phyloP scores from a whole-genome alignment of 345 rosid genomes.

The Excoecaria cochinchinensis region DNA sequence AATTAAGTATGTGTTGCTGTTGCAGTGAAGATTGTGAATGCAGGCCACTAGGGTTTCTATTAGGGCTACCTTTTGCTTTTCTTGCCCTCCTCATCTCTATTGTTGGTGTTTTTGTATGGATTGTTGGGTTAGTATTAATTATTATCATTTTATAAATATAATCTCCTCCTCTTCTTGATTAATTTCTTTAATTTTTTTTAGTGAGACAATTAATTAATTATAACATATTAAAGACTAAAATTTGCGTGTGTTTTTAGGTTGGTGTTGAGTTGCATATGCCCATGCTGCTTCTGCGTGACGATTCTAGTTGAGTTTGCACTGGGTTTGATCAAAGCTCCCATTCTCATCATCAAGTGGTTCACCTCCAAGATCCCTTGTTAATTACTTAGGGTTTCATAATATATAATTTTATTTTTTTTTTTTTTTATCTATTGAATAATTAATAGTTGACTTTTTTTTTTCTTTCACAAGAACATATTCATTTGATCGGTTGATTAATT shows the following conservation, averaged over 20 bases:
- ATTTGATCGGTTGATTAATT: too few relatives aligned
- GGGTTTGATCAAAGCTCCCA: conserved; percentile 61
- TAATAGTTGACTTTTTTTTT: too few relatives aligned
- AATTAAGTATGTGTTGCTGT: conserved; percentile 35
- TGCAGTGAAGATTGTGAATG: conserved; percentile 56
- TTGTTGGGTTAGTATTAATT: conserved; percentile 55
- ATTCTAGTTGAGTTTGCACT: conserved; percentile 59
- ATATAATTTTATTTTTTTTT: too few relatives aligned
- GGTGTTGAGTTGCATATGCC: conserved; percentile 60
- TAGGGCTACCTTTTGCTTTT: conserved; percentile 87
- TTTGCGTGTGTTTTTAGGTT: conserved; percentile 42
- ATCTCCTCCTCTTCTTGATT: neutral
- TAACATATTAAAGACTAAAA: too few relatives aligned
- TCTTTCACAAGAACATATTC: too few relatives aligned
- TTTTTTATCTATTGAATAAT: too few relatives aligned
- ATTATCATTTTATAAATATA: neutral
- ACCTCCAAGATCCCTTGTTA: conserved; percentile 65
- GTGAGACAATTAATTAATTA: too few relatives aligned
- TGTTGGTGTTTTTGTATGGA: conserved; percentile 71
- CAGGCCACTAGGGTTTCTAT: conserved; percentile 78
- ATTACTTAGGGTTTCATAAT: neutral
- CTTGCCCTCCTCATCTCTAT: conserved; percentile 72
- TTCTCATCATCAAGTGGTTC: conserved; percentile 67
- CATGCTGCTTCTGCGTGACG: conserved; percentile 72
- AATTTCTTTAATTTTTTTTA: neutral